Evolutionary conservation across 2,329 filamentous ascomycete species (phyloP).

Genomic region (Epichloe elymi): DNA sequence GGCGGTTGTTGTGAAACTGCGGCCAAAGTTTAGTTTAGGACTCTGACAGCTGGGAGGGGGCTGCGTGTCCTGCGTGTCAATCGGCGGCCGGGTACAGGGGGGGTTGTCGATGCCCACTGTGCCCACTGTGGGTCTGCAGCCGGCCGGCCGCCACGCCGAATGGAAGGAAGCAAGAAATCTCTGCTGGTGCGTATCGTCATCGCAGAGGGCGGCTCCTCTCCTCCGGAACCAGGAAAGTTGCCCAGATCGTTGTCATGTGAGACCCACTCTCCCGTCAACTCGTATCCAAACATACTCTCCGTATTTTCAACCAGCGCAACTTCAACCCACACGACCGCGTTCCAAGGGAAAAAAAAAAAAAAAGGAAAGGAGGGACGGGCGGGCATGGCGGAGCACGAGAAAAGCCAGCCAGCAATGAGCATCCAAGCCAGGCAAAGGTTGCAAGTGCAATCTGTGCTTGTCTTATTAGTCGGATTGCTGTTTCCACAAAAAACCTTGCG

Average conservation of each 20-base stretch:
- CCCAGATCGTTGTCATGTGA: not conserved
- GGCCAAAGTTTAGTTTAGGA: no score
- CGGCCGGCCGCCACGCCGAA: not conserved
- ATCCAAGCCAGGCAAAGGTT: not conserved
- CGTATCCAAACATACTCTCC: not conserved
- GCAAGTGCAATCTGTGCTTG: conserved; percentile 1
- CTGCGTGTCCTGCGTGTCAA: conserved; percentile 5
- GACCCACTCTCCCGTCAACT: not conserved
- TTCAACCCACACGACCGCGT: not conserved
- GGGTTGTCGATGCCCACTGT: no score
- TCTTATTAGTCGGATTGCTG: not conserved
- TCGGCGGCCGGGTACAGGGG: not conserved
- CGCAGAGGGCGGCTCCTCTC: not conserved
- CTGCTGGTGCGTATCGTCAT: no score
- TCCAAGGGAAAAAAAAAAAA: not conserved
- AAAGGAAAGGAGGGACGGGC: not conserved
- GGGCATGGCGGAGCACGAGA: not conserved
- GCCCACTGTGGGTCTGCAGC: not conserved
- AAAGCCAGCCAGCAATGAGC: no score
- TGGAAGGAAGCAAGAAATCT: not conserved
- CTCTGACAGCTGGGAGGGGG: not conserved
- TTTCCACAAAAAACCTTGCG: not conserved
- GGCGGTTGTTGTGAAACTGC: no score
- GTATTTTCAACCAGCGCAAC: not conserved
- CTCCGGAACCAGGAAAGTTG: not conserved